Evolutionary conservation across 768 basidiomycete genomes (phyloP).

Genomic region (Punctularia strigosozonata): DNA sequence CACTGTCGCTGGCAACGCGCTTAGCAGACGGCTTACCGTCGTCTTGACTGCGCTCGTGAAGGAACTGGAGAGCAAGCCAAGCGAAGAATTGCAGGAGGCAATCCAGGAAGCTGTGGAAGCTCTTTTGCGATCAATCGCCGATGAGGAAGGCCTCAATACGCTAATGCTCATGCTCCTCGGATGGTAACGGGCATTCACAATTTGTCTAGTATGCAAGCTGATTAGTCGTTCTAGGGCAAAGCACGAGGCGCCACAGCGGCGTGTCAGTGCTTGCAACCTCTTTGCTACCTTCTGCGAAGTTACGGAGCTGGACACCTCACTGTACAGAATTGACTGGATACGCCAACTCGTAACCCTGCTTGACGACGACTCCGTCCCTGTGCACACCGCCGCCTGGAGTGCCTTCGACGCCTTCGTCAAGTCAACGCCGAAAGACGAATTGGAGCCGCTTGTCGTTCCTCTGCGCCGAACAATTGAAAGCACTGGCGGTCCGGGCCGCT

Average conservation of each 20-base stretch:
- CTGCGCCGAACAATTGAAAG: constrained; percentile 82
- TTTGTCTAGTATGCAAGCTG: background rate
- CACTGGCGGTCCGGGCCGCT: constrained; percentile 63
- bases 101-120: constrained; percentile 68
- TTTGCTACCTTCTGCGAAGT: constrained; percentile 79
- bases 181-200: constrained; percentile 37
- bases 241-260: constrained; percentile 52
- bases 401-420: constrained; percentile 85
- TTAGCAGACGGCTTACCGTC: constrained; percentile 71
- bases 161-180: constrained; percentile 82
- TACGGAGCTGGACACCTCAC: constrained; percentile 65
- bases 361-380: constrained; percentile 64
- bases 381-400: constrained; percentile 73
- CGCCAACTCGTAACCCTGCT: constrained; percentile 75
- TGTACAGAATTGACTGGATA: constrained; percentile 92
- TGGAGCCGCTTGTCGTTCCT: constrained; percentile 83
- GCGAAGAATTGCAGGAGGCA: constrained; percentile 60
- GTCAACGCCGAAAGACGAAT: constrained; percentile 82
- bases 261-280: constrained; percentile 68
- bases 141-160: constrained; percentile 81
- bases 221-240: constrained; percentile 50
- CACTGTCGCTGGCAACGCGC: constrained; percentile 83
- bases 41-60: constrained; percentile 75
- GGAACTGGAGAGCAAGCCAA: constrained; percentile 35
- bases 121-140: constrained; percentile 66